Evolutionary conservation across 768 basidiomycete species (phyloP).

Genomic region (Collybia sordida): DNA sequence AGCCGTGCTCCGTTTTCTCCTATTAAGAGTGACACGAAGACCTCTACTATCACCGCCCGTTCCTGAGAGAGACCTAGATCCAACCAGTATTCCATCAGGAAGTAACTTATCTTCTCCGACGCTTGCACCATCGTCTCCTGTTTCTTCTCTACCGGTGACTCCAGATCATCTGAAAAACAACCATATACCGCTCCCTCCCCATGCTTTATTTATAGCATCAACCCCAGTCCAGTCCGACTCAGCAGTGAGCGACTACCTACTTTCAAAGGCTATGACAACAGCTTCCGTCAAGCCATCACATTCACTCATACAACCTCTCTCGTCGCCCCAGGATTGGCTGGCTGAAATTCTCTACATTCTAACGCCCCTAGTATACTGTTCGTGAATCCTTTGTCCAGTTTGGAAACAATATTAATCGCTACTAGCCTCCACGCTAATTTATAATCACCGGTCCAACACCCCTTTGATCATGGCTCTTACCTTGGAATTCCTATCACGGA

Average conservation of each 20-base stretch:
- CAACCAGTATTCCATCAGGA: slow-evolving; percentile 56
- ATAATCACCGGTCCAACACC: slow-evolving; percentile 51
- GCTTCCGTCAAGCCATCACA: slow-evolving; percentile 71
- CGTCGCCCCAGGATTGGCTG: slow-evolving; percentile 70
- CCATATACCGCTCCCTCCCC: slow-evolving; percentile 61
- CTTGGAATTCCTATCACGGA: slow-evolving; percentile 74
- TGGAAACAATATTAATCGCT: not conserved
- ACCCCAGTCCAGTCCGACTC: slow-evolving; percentile 50
- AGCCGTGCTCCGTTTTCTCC: slow-evolving; percentile 67
- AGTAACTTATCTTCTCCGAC: slow-evolving; percentile 59
- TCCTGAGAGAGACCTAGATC: slow-evolving; percentile 88
- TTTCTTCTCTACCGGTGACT: slow-evolving; percentile 56
- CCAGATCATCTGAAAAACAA: slow-evolving; percentile 86
- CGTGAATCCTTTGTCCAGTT: no score
- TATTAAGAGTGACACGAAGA: slow-evolving; percentile 74
- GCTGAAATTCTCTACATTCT: slow-evolving; percentile 71
- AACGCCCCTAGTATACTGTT: slow-evolving; percentile 79
- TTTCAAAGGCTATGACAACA: slow-evolving; percentile 78
- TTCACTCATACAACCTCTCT: slow-evolving; percentile 60
- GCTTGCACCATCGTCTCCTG: slow-evolving; percentile 55
- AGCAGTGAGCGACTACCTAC: slow-evolving; percentile 75
- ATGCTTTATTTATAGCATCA: slow-evolving; percentile 56
- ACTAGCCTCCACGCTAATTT: slow-evolving; percentile 41
- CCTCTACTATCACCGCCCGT: slow-evolving; percentile 78
- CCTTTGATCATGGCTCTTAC: slow-evolving; percentile 65